These are phyloP conservation scores for Apophysomyces trapeziformis DNA, from an alignment of 371 early-diverging fungal genomes.

Conservation along the genomic window DNA sequence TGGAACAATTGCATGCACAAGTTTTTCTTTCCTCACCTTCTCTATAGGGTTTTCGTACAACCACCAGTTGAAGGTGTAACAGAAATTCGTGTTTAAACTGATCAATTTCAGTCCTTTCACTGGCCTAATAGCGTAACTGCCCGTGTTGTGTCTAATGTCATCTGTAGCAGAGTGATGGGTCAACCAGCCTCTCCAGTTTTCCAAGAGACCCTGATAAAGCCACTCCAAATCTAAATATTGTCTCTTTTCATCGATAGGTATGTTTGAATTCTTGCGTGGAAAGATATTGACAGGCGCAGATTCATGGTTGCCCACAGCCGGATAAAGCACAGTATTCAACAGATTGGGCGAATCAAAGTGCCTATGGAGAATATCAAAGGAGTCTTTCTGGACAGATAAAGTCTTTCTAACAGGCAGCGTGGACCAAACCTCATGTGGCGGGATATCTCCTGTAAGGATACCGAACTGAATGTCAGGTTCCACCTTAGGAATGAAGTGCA, in stretches of 20 bases:
- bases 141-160: slow-evolving; percentile 42
- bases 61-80: slow-evolving; percentile 64
- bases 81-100: slow-evolving; percentile 69
- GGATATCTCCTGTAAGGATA: slow-evolving; percentile 66
- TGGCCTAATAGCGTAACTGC: slow-evolving; percentile 54
- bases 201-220: slow-evolving; percentile 52
- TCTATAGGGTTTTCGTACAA: slow-evolving; percentile 39
- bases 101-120: slow-evolving; percentile 54
- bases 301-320: slow-evolving; percentile 65
- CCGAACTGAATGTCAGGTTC: slow-evolving; percentile 50
- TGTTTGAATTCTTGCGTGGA: slow-evolving; percentile 39
- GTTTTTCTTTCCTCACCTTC: slow-evolving; percentile 19
- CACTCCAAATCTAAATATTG: slow-evolving; percentile 42
- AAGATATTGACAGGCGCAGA: slow-evolving; percentile 54
- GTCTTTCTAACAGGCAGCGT: slow-evolving; percentile 49
- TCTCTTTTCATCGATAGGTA: slow-evolving; percentile 31
- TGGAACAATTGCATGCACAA: neutral
- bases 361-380: slow-evolving; percentile 40
- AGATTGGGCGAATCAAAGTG: slow-evolving; percentile 43
- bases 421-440: slow-evolving; percentile 68
- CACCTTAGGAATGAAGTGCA: slow-evolving; percentile 45
- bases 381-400: slow-evolving; percentile 39
- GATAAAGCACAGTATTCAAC: slow-evolving; percentile 50
- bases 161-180: slow-evolving; percentile 24
- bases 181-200: slow-evolving; percentile 62